Base-by-base conservation (phyloP, 352 stramenopile genomes). In the Phytophthora pinifolia region DNA sequence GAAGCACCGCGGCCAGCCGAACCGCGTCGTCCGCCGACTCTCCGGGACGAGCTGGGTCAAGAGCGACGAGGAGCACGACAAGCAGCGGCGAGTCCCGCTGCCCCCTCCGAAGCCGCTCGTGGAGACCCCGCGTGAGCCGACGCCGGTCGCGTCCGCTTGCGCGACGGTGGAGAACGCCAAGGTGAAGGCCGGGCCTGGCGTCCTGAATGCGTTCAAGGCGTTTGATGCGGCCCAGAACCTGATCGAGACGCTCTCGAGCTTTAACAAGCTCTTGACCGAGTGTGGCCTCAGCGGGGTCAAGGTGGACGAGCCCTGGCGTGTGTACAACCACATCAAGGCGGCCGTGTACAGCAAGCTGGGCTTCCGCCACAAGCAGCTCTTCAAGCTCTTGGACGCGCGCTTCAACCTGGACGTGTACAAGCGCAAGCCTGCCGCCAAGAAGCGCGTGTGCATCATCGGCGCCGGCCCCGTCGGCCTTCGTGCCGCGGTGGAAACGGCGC, bases 281-380 rank as follows among this genome's bases (percentile, higher is more conserved):
- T 84, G 72, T 34, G 77, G 77, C 6, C 46, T 87, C n/a, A 76
- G 56, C 20, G 72, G 81, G 20, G 47, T 79, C 35, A 74, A 79
- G 22, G 61, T 83, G 33, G 57, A 70, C 14, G 70, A 80, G 17
- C 79, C 79, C 0, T 80, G 72, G 66, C 68, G 49, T 29, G 77
- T 87, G 47, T 91, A 89, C 62, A 79, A 77, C 36, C 73, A 85
- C 46, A 73, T 91, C 59, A 86, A 85, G 60, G 58, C 72, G 22
- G 63, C 62, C 1, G 54, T 91, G 9, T 76, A 76, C 35, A 65
- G 57, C 47, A 81, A 87, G 55, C 65, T 90, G 35, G 67, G 74
- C 10, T 90, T 90, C 69, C 79, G 79, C 6, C 79, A 90, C 44
- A 83, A 84, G 50, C 79, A 90, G 50, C 73, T 90, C 30, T 90